Base-by-base conservation (phyloP, 2,329 filamentous ascomycete genomes). In the Hypoxylon sp. region DNA sequence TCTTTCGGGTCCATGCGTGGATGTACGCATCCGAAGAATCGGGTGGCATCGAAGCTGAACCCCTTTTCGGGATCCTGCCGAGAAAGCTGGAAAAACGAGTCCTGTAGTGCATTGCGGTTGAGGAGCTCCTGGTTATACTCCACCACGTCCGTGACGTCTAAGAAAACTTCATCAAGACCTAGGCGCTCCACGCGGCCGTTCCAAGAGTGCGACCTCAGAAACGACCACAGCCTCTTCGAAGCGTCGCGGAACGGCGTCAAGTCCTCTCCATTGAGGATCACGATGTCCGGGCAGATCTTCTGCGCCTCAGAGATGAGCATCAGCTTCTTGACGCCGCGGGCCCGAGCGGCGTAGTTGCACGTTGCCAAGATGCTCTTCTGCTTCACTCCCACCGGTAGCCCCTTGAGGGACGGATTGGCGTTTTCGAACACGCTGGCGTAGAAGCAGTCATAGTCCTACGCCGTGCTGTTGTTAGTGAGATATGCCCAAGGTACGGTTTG, bases 291-390 rank as follows among this genome's bases (percentile, higher is more conserved):
- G 70, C 93, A 97, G 26, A 89, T 78, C 71, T 85, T 88, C 78
- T 87, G 92, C 3, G 95, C 96, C 67, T 97, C 93, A 55, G 84
- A 86, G 75, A 97, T 89, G 68, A 93, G 86, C 84, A 96, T 93
- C 64, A 98, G 84, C 81, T 99, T 98, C 77, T 86, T 83, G 56
- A 94, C 84, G 56, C 88, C 88, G n/a, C 80, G 85, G 53, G 88
- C 82, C 33, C 95, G 89, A 20, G 95, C 95, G 75, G 92, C 92
- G 78, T 98, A 98, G 80, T 98, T 98, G 84, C 93, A 96, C 3
- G 93, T 97, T 20, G 94, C 93, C 40, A 96, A 84, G 58, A 97
- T 97, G 76, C 93, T 92, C 79, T 97, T 97, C 79, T 97, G 94
- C 78, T 94, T 92, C 62, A 97, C 89, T 33, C 93, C 94, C 32